Evolutionary conservation across 805 yeast genomes (phyloP).

Genomic region (Blastobotrys parvus): DNA sequence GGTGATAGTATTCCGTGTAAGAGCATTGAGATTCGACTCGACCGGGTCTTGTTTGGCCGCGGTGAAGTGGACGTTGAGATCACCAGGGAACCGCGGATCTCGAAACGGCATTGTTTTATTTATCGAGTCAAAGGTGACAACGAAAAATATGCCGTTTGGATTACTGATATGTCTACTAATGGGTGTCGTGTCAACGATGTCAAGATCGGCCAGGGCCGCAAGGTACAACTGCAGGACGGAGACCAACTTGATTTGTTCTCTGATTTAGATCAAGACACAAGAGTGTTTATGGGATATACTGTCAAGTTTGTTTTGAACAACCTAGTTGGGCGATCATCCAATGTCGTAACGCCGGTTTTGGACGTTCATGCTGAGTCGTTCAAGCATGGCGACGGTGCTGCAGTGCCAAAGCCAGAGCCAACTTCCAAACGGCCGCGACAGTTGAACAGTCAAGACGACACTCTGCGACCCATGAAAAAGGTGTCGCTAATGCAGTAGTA

Average conservation of each 20-base stretch:
- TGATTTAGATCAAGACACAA: not conserved
- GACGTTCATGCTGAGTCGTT: no score
- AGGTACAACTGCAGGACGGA: conserved; percentile 51
- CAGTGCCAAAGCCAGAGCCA: no score
- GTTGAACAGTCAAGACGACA: not conserved
- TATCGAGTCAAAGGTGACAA: conserved; percentile 39
- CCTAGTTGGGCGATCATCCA: not conserved
- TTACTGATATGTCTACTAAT: conserved; percentile 72
- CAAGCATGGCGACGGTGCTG: no score
- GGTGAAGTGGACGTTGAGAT: conserved; percentile 37
- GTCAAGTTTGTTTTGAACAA: not conserved
- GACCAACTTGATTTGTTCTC: conserved; percentile 43
- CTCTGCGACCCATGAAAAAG: not conserved
- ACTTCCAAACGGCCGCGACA: not conserved
- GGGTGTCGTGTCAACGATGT: conserved; percentile 62
- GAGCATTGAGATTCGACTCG: conserved; percentile 55
- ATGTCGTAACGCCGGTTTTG: no score
- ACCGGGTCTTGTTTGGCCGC: conserved; percentile 68
- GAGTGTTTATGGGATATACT: not conserved
- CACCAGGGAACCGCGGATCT: conserved; percentile 68
- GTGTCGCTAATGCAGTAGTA: not conserved
- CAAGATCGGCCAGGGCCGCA: conserved; percentile 53
- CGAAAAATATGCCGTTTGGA: conserved; percentile 68
- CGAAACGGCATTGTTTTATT: conserved; percentile 75
- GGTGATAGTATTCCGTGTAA: conserved; percentile 37